Evolutionary conservation across 2,329 filamentous ascomycete species (phyloP).

Genomic region (Fusarium citri): DNA sequence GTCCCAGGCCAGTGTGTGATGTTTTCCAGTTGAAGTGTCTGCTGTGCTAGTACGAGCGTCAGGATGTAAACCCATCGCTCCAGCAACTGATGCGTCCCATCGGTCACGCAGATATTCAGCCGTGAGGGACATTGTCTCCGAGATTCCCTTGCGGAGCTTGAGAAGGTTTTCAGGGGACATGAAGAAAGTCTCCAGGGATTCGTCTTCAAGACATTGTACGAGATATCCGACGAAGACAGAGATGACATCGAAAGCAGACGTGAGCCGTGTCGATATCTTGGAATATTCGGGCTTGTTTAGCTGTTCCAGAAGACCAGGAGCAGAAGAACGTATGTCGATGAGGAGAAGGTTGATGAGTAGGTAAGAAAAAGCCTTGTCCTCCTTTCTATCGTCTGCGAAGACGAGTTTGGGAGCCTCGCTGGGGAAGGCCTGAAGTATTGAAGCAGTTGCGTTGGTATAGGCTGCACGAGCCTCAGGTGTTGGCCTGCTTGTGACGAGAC

Average conservation of each 20-base stretch:
- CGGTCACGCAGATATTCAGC: conserved; percentile 76
- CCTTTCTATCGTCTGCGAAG: conserved; percentile 60
- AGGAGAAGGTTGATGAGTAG: conserved; percentile 73
- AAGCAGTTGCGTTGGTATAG: conserved; percentile 69
- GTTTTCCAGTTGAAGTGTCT: conserved; percentile 58
- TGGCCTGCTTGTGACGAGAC: conserved; percentile 66
- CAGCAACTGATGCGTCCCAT: conserved; percentile 75
- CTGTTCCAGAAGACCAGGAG: conserved; percentile 68
- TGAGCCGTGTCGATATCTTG: conserved; percentile 63
- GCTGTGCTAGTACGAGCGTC: conserved; percentile 61
- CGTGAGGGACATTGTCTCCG: conserved; percentile 71
- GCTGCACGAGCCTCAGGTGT: conserved; percentile 66
- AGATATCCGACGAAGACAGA: conserved; percentile 70
- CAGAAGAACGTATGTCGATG: conserved; percentile 72
- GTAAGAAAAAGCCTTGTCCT: conserved; percentile 68
- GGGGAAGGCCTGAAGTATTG: conserved; percentile 68
- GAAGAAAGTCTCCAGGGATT: conserved; percentile 53
- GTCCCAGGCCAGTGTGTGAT: conserved; percentile 69
- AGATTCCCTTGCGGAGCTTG: conserved; percentile 68
- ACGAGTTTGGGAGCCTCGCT: conserved; percentile 59
- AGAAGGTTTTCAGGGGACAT: conserved; percentile 70
- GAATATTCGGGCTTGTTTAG: conserved; percentile 68
- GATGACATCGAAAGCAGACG: conserved; percentile 71
- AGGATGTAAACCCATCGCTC: conserved; percentile 70
- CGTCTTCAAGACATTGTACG: conserved; percentile 64